Evolutionary conservation across 805 yeast species (phyloP).

Genomic region (Barnettozyma siamensis): DNA sequence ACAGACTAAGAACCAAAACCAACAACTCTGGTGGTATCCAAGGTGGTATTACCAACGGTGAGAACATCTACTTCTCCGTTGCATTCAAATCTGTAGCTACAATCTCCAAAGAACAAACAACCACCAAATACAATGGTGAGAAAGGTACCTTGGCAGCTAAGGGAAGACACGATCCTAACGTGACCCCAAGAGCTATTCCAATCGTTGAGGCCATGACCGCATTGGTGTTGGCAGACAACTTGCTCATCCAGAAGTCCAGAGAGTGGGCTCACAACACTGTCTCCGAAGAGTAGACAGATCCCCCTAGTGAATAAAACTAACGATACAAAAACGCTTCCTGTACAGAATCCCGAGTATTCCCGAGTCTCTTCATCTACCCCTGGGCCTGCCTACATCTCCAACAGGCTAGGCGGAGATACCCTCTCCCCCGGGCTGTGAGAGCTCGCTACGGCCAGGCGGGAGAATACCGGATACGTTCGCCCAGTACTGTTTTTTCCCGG

Average conservation of each 20-base stretch:
- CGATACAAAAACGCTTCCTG: too few species aligned
- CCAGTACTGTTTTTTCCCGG: too few species aligned
- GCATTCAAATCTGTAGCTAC: slow-evolving; percentile 99
- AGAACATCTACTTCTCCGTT: slow-evolving; percentile 85
- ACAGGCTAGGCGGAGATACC: background rate
- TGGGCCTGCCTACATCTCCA: too few species aligned
- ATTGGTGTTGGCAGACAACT: slow-evolving; percentile 82
- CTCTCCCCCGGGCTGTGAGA: slow-evolving; percentile 2
- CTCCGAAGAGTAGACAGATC: background rate
- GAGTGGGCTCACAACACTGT: slow-evolving; percentile 43
- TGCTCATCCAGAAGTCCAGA: slow-evolving; percentile 82
- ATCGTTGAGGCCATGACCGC: slow-evolving; percentile 98
- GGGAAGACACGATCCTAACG: slow-evolving; percentile 98
- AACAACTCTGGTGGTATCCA: slow-evolving; percentile 96
- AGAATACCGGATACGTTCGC: background rate
- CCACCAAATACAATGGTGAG: slow-evolving; percentile 84
- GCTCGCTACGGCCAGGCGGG: background rate
- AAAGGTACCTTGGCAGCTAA: slow-evolving; percentile 88
- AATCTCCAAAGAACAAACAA: slow-evolving; percentile 85
- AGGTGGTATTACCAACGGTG: slow-evolving; percentile 98
- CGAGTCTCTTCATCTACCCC: too few species aligned
- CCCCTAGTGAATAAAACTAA: background rate
- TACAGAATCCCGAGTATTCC: too few species aligned
- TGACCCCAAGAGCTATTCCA: slow-evolving; percentile 97
- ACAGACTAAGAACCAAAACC: slow-evolving; percentile 75